Base-by-base conservation (phyloP, 345 rosid genomes). In the Hibiscus trionum region DNA sequence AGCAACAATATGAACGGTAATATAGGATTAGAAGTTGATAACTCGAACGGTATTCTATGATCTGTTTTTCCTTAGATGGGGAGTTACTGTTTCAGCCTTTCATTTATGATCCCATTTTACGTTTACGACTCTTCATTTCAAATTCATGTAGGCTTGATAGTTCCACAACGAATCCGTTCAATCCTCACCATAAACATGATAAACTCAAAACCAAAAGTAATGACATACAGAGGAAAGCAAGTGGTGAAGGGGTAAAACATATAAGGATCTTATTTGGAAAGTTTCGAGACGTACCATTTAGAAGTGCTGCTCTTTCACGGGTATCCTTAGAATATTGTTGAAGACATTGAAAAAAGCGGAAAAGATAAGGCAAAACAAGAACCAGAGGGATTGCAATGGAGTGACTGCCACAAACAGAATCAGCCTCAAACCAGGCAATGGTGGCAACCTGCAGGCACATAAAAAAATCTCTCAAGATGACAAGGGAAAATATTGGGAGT, bases 341-440 rank as follows among this genome's bases (percentile, higher is more conserved):
- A 75, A 93, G 89, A 77, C 99, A 96, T 78, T 96, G 99, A 76
- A 89, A 89, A 69, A 96, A 78, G 35, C 93, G 90, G 73, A 91
- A 96, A 73, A 91, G 82, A 71, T 96, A 96, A 61, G 99, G 99
- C 76, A 91, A 83, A 26, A 89, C 99, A 58, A 96, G 90, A 84
- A 87, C 93, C n/a, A 91, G 19, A n/a, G 99, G 99, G 69, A 96
- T 96, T 21, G 83, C 91, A 81, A 89, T 61, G 0, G 99, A 91
- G 83, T 96, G 99, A 80, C 96, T 87, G 33, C 99, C 98, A 11
- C 99, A 96, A 66, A 93, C 91, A 29, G 99, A 96, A 82, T 96
- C 96, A 42, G 96, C 98, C 83, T 96, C 99, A 84, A 96, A 93
- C 99, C 99, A 96, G 24, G 99, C 99, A 77, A 93, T 80, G 26